phyloP scores from a whole-genome alignment of 2,329 filamentous ascomycete genomes.

The Neofusicoccum kwambonambiense region DNA sequence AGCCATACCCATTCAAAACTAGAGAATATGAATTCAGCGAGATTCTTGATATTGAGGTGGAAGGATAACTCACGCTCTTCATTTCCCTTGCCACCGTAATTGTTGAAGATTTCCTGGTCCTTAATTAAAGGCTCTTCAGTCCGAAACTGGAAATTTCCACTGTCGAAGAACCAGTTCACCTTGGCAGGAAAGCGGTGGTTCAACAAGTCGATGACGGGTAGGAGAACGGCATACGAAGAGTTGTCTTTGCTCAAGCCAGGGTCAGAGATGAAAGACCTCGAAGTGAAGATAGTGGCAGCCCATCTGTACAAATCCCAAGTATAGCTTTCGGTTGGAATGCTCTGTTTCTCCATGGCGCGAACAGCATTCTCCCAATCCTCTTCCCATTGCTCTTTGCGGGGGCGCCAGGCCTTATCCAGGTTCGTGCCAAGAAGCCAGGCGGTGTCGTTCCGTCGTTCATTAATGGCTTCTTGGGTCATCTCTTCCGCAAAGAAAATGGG shows the following conservation, averaged over 20 bases:
- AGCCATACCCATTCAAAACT: conserved; percentile 54
- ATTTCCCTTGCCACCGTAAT: conserved; percentile 54
- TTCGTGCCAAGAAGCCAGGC: conserved; percentile 37
- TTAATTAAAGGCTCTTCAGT: conserved; percentile 32
- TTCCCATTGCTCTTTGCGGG: conserved; percentile 35
- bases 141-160: conserved; percentile 40
- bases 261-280: conserved; percentile 50
- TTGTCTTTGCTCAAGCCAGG: conserved; percentile 26
- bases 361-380: conserved; percentile 37
- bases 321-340: background rate
- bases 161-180: conserved; percentile 48
- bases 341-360: background rate
- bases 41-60: background rate
- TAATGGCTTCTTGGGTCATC: background rate
- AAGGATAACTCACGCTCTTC: conserved; percentile 40
- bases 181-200: conserved; percentile 49
- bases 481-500: conserved; percentile 38
- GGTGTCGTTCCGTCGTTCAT: conserved; percentile 25
- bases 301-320: conserved; percentile 47
- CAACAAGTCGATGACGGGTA: conserved; percentile 50
- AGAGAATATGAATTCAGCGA: background rate
- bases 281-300: conserved; percentile 53
- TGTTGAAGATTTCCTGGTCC: conserved; percentile 51
- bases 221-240: conserved; percentile 44
- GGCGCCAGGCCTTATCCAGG: conserved; percentile 22